phyloP scores from a whole-genome alignment of 2,329 filamentous ascomycete species.

The Sporothrix mexicana region DNA sequence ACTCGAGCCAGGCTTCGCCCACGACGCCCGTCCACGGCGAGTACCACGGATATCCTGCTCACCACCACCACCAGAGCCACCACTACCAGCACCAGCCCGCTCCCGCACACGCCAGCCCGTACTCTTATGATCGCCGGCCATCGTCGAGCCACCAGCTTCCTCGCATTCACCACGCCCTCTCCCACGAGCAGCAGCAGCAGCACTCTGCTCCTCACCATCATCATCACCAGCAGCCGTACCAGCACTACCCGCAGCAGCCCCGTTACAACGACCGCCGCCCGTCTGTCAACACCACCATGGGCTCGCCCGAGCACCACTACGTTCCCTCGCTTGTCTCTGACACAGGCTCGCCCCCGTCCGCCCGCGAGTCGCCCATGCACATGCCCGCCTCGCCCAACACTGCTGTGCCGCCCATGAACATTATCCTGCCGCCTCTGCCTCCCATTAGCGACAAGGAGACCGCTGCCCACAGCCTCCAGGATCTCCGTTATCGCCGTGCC shows the following conservation, averaged over 20 bases:
- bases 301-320: slow-evolving; percentile 58
- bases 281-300: slow-evolving; percentile 29
- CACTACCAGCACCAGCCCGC: too few species aligned
- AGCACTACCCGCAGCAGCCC: background rate
- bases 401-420: slow-evolving; percentile 1
- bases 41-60: background rate
- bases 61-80: background rate
- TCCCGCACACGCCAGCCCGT: too few species aligned
- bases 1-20: background rate
- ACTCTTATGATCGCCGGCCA: too few species aligned
- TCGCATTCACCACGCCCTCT: too few species aligned
- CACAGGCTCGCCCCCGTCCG: slow-evolving; percentile 63
- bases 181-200: background rate
- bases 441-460: slow-evolving; percentile 8
- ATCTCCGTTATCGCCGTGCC: background rate
- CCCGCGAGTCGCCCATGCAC: slow-evolving; percentile 48
- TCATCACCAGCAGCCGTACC: background rate
- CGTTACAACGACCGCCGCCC: slow-evolving; percentile 21
- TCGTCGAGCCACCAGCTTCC: too few species aligned
- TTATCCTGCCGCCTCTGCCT: background rate
- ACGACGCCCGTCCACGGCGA: background rate
- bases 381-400: slow-evolving; percentile 40
- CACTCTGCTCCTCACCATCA: background rate
- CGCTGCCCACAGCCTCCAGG: background rate
- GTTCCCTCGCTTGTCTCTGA: slow-evolving; percentile 76